A percentile compares a stretch with the other conserved stretches of the same genome.
Evolutionary conservation across 805 yeast genomes (phyloP).

Genomic region (Metschnikowia rubicola): DNA sequence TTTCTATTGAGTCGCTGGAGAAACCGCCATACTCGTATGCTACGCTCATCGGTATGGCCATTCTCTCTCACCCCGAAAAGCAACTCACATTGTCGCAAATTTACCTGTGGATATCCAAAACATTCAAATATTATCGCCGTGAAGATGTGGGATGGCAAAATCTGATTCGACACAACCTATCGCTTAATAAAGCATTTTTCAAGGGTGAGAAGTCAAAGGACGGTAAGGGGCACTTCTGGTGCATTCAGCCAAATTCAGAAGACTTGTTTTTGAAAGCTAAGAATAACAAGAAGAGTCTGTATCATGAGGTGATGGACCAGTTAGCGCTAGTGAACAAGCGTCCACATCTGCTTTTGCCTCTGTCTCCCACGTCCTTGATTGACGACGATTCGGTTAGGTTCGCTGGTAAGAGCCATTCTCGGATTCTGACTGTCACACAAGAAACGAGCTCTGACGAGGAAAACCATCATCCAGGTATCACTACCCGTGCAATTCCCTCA

Average conservation of each 20-base stretch:
- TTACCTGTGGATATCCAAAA: constrained; percentile 85
- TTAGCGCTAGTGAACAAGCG: constrained; percentile 18
- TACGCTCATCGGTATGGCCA: constrained; percentile 88
- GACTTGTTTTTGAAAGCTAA: constrained; percentile 70
- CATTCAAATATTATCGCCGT: constrained; percentile 76
- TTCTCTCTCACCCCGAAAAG: constrained; percentile 65
- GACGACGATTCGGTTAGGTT: constrained; percentile 11
- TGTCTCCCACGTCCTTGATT: constrained; percentile 14
- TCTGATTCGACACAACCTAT: constrained; percentile 90
- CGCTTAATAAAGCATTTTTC: constrained; percentile 87
- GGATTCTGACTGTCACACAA: neutral
- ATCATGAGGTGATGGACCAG: constrained; percentile 44
- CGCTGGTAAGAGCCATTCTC: neutral
- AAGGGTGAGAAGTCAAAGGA: constrained; percentile 89
- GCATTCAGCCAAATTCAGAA: constrained; percentile 79
- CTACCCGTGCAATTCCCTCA: neutral
- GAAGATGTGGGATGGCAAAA: constrained; percentile 97
- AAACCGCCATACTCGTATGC: constrained; percentile 97
- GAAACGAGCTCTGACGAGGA: neutral
- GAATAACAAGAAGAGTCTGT: constrained; percentile 42
- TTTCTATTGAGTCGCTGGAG: constrained; percentile 49
- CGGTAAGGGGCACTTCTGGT: constrained; percentile 93
- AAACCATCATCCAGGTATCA: neutral
- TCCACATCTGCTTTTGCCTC: constrained; percentile 11
- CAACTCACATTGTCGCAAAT: constrained; percentile 57